Base-by-base conservation (phyloP, 2,329 filamentous ascomycete species). In the Verticillium tricorpus region DNA sequence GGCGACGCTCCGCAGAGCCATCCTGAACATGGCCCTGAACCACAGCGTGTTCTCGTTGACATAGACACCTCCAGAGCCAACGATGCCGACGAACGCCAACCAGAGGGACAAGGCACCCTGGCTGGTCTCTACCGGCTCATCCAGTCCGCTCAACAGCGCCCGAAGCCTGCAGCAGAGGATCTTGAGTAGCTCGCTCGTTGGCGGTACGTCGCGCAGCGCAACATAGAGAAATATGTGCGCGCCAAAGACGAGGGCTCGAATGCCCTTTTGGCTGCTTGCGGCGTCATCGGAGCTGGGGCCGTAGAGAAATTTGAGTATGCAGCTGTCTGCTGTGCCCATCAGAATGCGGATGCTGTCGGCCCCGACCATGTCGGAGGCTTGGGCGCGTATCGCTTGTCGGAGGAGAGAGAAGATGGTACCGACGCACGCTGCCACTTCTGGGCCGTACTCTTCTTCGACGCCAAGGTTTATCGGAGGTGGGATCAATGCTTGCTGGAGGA, bases 161-260 rank as follows among this genome's bases (percentile, higher is more conserved):
- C 65, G 63, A 61, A 66, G 9, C 28, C 65, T n/a, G 19, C 57
- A 12, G 6, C 61, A 62, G 6, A 66, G 57, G 32, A 60, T 62
- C 7, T 59, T 62, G 1, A 63, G 56, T 56, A 66, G 61, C 52
- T 65, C 60, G 15, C 63, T 64, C 3, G 61, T 64, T 8, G 60
- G 60, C n/a, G 65, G 65, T 1, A 66, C 59, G 25, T 62, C 63
- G 1, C 65, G 59, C 58, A 66, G 39, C 3, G 60, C 61, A 35
- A 54, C 60, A 40, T 66, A 66, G 15, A 66, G 59, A 32, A 66
- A 66, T 1, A 66, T 62, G 6, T 66, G 65, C 2, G 65, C 63
- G 5, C 63, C 63, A 14, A 64, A 58, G 15, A 65, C 39, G 31
- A 66, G 31, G 6, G 63, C 63, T 12, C 58, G 37, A 40, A 62